These are phyloP conservation scores for Gonapodya prolifera DNA, from an alignment of 192 early-diverging fungal species.

Conservation along the genomic window DNA sequence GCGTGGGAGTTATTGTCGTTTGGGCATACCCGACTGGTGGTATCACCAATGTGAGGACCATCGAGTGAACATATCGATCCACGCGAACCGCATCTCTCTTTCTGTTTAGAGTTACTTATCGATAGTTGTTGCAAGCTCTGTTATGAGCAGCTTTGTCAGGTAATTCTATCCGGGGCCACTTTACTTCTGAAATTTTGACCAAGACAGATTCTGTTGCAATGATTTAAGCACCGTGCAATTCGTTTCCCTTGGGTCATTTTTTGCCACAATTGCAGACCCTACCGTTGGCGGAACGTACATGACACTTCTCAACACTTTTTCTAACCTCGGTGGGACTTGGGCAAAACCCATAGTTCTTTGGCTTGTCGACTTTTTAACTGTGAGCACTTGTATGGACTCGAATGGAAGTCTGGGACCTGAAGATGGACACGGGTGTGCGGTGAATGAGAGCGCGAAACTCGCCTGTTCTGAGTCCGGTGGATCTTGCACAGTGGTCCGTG, in stretches of 20 bases:
- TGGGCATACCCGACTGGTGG: conserved; percentile 60
- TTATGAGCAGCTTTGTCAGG: not conserved
- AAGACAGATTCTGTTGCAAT: too few species aligned
- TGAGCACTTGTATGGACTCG: conserved; percentile 52
- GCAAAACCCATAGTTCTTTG: conserved; percentile 85
- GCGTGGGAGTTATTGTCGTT: conserved; percentile 74
- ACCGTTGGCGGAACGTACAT: conserved; percentile 64
- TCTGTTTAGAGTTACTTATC: not conserved
- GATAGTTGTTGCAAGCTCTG: not conserved
- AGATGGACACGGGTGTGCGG: conserved; percentile 36
- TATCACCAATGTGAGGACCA: conserved; percentile 20
- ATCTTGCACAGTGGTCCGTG: conserved; percentile 48
- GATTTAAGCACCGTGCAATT: conserved; percentile 86
- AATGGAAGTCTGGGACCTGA: conserved; percentile 18
- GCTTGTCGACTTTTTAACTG: conserved; percentile 80
- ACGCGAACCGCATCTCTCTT: not conserved
- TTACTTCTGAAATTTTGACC: not conserved
- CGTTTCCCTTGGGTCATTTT: conserved; percentile 88
- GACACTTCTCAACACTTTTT: conserved; percentile 76
- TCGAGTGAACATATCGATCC: not conserved
- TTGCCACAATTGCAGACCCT: conserved; percentile 91
- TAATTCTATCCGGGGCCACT: too few species aligned
- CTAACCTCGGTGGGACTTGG: conserved; percentile 97
- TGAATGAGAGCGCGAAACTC: conserved; percentile 43
- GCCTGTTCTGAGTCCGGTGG: conserved; percentile 53